phyloP scores from a whole-genome alignment of 169 alveolate genomes.

The Eimeria nieschulzi region DNA sequence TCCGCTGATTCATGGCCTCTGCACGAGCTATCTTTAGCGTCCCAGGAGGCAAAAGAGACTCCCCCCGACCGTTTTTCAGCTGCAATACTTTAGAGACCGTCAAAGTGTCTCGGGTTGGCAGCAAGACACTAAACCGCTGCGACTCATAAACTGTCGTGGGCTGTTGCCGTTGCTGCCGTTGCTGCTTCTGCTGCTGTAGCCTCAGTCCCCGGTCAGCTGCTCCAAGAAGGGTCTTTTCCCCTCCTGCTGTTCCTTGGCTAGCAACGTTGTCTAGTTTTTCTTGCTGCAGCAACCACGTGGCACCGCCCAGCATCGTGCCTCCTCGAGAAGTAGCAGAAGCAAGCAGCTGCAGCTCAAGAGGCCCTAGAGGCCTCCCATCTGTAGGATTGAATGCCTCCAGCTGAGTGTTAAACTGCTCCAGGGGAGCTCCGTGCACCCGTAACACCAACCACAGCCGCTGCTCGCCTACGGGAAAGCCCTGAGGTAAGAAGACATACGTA shows the following conservation, averaged over 20 bases:
- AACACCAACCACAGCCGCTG: conserved; percentile 70
- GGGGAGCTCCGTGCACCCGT: conserved; percentile 74
- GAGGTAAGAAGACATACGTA: background rate
- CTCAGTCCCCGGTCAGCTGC: background rate
- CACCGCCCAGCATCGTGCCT: conserved; percentile 36
- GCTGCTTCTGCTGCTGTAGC: background rate
- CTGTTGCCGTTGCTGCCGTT: background rate
- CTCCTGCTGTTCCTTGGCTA: background rate
- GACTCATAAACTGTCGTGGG: conserved; percentile 69
- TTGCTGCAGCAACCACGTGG: conserved; percentile 49
- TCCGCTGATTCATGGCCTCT: conserved; percentile 58
- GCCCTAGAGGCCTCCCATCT: conserved; percentile 60
- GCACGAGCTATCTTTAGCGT: conserved; percentile 73
- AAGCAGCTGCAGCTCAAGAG: conserved; percentile 36
- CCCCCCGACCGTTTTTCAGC: conserved; percentile 77
- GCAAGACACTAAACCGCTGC: conserved; percentile 65
- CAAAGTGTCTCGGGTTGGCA: conserved; percentile 68
- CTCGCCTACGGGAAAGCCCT: conserved; percentile 75
- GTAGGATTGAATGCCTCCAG: conserved; percentile 43
- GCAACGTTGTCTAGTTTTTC: background rate
- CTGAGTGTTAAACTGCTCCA: conserved; percentile 62
- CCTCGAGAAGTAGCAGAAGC: conserved; percentile 36
- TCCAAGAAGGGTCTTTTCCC: background rate
- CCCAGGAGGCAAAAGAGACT: conserved; percentile 78
- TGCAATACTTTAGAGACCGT: conserved; percentile 72